These are phyloP conservation scores for Heterobasidion parviporum DNA, from an alignment of 1,284 basidiomycete genomes.

Conservation along the genomic window DNA sequence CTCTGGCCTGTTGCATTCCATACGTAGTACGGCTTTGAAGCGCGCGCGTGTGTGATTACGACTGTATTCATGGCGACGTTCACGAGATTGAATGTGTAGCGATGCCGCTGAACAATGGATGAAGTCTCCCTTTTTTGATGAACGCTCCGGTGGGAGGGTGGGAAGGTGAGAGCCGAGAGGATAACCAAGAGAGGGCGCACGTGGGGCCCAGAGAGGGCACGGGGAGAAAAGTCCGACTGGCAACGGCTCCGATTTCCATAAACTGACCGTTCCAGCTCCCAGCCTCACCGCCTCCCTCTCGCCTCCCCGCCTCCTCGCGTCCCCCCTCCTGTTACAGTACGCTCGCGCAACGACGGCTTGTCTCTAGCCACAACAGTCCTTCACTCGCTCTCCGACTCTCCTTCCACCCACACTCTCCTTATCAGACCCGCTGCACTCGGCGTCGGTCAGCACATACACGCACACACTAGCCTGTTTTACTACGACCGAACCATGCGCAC, in stretches of 20 bases:
- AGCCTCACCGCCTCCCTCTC: neutral
- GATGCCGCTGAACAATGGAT: neutral
- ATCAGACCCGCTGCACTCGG: neutral
- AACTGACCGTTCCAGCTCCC: neutral
- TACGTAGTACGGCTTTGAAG: neutral
- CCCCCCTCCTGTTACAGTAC: neutral
- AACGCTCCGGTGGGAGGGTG: too few relatives aligned
- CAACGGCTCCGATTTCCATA: neutral
- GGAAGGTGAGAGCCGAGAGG: too few relatives aligned
- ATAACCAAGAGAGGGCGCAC: too few relatives aligned
- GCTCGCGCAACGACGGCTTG: neutral
- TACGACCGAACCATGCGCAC: constrained; percentile 18
- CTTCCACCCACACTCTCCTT: neutral
- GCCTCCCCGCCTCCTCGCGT: constrained; percentile 3
- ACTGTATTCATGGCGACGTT: constrained; percentile 27
- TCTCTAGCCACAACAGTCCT: neutral
- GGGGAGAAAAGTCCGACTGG: neutral
- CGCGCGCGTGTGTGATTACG: constrained; percentile 1
- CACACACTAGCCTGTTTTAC: too few relatives aligned
- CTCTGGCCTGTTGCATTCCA: constrained; percentile 6
- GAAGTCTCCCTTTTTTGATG: too few relatives aligned
- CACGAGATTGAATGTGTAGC: constrained; percentile 4
- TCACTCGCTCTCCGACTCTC: neutral
- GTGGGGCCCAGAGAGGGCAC: neutral
- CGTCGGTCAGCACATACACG: neutral